Evolutionary conservation across 306 rosid species (phyloP).

Genomic region (Arachis hypogaea): DNA sequence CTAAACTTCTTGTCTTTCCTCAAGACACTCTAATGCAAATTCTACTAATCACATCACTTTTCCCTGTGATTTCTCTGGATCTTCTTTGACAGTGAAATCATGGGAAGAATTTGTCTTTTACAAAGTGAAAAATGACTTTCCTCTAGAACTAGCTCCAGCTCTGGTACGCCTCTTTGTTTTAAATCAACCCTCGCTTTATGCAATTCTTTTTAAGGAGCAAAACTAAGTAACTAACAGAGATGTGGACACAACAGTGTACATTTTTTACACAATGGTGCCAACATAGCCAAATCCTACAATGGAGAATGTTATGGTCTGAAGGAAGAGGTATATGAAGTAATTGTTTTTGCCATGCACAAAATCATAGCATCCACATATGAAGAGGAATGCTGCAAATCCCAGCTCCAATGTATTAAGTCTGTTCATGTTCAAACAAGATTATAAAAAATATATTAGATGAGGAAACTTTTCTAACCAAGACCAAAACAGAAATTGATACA

Average conservation of each 20-base stretch:
- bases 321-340: conserved; percentile 93
- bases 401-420: conserved; percentile 85
- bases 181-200: conserved; percentile 39
- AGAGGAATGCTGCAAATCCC: conserved; percentile 87
- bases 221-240: conserved; percentile 38
- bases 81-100: conserved; percentile 34
- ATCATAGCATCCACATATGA: conserved; percentile 97
- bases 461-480: neutral
- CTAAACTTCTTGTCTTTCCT: conserved; percentile 51
- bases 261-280: conserved; percentile 91
- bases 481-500: neutral
- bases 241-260: conserved; percentile 46
- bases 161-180: conserved; percentile 37
- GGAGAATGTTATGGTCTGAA: conserved; percentile 80
- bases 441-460: neutral
- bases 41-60: conserved; percentile 24
- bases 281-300: conserved; percentile 91
- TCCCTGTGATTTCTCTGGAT: conserved; percentile 40
- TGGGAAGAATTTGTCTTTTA: conserved; percentile 41
- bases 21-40: conserved; percentile 46
- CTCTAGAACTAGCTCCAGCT: conserved; percentile 43
- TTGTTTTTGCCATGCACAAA: conserved; percentile 86
- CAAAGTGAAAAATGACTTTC: conserved; percentile 44
- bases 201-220: conserved; percentile 37
- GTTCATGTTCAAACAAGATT: conserved; percentile 36